A percentile compares a stretch with the other conserved stretches of the same genome.
phyloP scores from a whole-genome alignment of 805 yeast genomes.

The Wickerhamomyces mucosus region DNA sequence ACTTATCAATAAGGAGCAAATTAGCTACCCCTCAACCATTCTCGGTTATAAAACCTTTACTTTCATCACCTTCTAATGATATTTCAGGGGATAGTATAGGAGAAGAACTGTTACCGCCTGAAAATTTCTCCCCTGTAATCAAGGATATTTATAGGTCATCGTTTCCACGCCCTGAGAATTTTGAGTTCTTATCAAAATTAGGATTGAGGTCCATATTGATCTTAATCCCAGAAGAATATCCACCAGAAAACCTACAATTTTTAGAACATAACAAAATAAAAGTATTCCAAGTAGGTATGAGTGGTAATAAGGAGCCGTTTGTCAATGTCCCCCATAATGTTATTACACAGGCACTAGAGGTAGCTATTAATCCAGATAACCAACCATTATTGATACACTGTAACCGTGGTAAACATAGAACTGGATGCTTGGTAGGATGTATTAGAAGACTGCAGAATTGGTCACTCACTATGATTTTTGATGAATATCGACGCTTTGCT shows the following conservation, averaged over 20 bases:
- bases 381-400: conserved; percentile 93
- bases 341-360: conserved; percentile 71
- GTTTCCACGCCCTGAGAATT: conserved; percentile 82
- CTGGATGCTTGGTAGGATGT: conserved; percentile 95
- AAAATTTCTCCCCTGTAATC: conserved; percentile 82
- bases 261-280: conserved; percentile 50
- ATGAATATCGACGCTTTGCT: conserved; percentile 90
- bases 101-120: conserved; percentile 52
- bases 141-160: conserved; percentile 76
- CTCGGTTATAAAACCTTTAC: neutral
- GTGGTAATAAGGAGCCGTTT: conserved; percentile 94
- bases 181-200: conserved; percentile 53
- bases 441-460: conserved; percentile 81
- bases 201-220: conserved; percentile 69
- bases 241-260: conserved; percentile 62
- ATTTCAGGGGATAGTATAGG: conserved; percentile 12
- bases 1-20: conserved; percentile 1
- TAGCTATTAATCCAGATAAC: conserved; percentile 74
- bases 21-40: neutral
- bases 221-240: conserved; percentile 87
- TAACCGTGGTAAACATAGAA: conserved; percentile 93
- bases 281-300: conserved; percentile 82
- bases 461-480: conserved; percentile 90
- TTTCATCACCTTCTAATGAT: neutral
- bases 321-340: conserved; percentile 62